These are phyloP conservation scores for Camellia oleifera DNA, from an alignment of 179 eudicot species.

Conservation along the genomic window DNA sequence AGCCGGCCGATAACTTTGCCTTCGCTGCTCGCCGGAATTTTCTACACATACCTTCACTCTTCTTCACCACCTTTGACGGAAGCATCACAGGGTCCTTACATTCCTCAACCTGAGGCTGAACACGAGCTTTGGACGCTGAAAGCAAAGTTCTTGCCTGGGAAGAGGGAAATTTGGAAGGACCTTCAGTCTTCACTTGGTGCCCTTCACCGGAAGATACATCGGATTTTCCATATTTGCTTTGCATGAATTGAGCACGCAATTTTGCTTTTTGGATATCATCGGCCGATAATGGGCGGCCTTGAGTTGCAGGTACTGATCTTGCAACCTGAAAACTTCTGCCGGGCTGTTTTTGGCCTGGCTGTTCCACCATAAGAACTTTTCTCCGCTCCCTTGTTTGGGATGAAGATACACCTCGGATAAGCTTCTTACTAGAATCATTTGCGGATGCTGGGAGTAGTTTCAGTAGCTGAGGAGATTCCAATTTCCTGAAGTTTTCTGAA, in stretches of 20 bases:
- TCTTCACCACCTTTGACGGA: conserved; percentile 17
- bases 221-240: conserved; percentile 50
- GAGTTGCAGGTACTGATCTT: conserved; percentile 45
- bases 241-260: conserved; percentile 82
- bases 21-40: no score
- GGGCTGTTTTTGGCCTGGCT: conserved; percentile 72
- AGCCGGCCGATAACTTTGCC: no score
- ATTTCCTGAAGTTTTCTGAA: conserved; percentile 51
- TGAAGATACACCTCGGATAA: conserved; percentile 50
- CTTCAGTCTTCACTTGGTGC: conserved; percentile 41
- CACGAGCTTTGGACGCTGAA: conserved; percentile 47
- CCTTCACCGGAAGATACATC: conserved; percentile 24
- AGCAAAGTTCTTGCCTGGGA: conserved; percentile 40
- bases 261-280: conserved; percentile 98
- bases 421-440: conserved; percentile 79
- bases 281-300: conserved; percentile 93
- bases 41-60: no score
- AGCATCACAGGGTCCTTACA: conserved; percentile 43
- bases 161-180: conserved; percentile 36
- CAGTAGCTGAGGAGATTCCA: conserved; percentile 53
- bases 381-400: conserved; percentile 77
- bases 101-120: conserved; percentile 56
- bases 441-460: conserved; percentile 71
- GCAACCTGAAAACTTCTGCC: conserved; percentile 50
- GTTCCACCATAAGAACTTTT: conserved; percentile 88